phyloP scores from a whole-genome alignment of 164 flowering plant species.

The Taxillus chinensis region DNA sequence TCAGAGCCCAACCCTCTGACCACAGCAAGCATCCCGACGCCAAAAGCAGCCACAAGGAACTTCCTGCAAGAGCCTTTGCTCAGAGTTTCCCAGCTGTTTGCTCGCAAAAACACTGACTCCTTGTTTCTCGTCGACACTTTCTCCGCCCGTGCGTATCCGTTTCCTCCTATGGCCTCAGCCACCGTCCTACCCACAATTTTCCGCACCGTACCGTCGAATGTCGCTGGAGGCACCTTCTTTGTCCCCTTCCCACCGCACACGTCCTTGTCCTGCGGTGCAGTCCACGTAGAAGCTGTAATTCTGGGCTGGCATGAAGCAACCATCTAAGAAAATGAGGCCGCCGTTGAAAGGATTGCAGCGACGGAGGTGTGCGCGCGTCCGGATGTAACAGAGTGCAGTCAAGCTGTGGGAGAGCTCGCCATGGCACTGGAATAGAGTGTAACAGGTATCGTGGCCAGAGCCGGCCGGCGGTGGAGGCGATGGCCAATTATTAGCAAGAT shows the following conservation, averaged over 20 bases:
- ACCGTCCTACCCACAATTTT: neutral
- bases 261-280: neutral
- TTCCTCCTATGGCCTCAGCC: neutral
- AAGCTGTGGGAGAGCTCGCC: neutral
- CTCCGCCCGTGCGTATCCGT: neutral
- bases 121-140: too few species aligned
- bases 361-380: neutral
- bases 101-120: constrained; percentile 53
- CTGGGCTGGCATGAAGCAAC: neutral
- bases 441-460: neutral
- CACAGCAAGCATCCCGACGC: constrained; percentile 60
- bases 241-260: neutral
- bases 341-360: neutral
- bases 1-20: constrained; percentile 73
- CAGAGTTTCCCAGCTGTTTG: constrained; percentile 72
- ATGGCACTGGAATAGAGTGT: neutral
- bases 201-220: neutral
- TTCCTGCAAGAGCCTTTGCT: constrained; percentile 41
- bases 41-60: constrained; percentile 58
- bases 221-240: neutral
- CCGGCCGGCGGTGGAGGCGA: neutral
- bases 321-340: neutral
- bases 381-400: neutral
- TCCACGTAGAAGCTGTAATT: neutral
- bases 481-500: too few species aligned